Conservation (phyloP, 2,329 filamentous ascomycete genomes). For the Fusarium sp. region DNA sequence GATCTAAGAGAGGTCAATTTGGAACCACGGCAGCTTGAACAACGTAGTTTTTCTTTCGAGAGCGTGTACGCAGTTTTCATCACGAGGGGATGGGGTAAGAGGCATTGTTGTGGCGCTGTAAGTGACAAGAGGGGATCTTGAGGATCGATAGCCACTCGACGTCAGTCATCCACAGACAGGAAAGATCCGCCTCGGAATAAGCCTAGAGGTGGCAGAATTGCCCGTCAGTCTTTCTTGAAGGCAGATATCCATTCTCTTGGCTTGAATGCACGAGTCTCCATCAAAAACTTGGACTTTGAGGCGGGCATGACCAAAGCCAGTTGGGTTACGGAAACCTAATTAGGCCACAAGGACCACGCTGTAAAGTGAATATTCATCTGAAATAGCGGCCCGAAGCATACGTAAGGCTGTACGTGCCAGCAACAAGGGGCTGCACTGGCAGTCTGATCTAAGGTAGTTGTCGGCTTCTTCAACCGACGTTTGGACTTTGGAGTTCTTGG, state of each 20-base stretch:
- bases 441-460: background rate
- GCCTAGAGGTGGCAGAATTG: constrained; percentile 4
- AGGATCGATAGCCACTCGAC: constrained; percentile 6
- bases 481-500: constrained; percentile 12
- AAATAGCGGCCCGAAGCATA: background rate
- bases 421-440: constrained; percentile 15
- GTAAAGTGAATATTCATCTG: background rate
- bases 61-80: background rate
- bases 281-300: background rate
- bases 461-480: constrained; percentile 16
- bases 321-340: background rate
- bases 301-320: constrained; percentile 2
- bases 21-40: background rate
- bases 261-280: background rate
- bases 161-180: constrained; percentile 8
- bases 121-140: constrained; percentile 15
- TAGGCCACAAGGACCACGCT: background rate
- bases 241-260: background rate
- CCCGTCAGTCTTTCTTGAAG: background rate
- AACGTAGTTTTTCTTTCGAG: background rate
- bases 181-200: constrained; percentile 15
- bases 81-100: background rate
- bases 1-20: background rate
- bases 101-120: background rate
- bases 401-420: constrained; percentile 6